Conservation (phyloP, 345 rosid genomes). For the Eucalyptus camaldulensis region DNA sequence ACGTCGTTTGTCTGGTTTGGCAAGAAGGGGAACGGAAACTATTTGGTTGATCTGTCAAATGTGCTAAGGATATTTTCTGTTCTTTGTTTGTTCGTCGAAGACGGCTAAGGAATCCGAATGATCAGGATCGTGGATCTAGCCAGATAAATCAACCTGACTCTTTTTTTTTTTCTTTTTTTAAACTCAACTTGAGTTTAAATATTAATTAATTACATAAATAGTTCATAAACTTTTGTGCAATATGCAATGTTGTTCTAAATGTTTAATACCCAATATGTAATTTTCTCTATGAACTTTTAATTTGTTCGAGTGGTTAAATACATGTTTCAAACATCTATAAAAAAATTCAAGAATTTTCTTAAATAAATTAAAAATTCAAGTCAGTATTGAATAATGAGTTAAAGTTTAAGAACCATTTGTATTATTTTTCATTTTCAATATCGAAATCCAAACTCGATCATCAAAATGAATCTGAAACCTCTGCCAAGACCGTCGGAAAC, state of each 20-base stretch:
- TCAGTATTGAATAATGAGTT: rapidly evolving
- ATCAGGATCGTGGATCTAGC: background rate
- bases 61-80: background rate
- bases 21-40: background rate
- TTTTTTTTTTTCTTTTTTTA: too few relatives aligned
- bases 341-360: background rate
- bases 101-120: background rate
- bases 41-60: background rate
- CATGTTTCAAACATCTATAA: background rate
- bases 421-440: background rate
- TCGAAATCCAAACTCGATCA: background rate
- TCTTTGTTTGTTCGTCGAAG: background rate
- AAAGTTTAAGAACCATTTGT: too few relatives aligned
- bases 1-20: background rate
- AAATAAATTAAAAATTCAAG: too few relatives aligned
- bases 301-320: too few relatives aligned
- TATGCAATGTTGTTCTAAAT: background rate
- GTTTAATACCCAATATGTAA: background rate
- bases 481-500: background rate
- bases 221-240: background rate
- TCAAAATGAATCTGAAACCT: background rate
- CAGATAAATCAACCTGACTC: background rate
- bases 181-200: background rate
- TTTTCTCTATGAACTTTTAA: too few relatives aligned
- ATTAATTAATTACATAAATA: too few relatives aligned